Base-by-base conservation (phyloP, 1,284 basidiomycete species). In the Crucibulum cyathiforme region DNA sequence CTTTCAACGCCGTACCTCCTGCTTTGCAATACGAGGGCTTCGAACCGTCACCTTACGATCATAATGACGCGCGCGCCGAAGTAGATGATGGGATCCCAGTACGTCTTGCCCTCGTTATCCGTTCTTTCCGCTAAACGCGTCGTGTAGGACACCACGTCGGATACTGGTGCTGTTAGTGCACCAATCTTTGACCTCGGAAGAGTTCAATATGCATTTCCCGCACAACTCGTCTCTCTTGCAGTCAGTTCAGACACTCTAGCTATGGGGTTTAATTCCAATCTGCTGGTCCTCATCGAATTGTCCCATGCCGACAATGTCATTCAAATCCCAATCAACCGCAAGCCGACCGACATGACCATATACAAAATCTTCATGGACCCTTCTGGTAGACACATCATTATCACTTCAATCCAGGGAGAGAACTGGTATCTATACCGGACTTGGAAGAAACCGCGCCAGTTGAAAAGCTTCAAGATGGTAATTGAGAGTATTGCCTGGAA, bases 401-500 rank as follows among this genome's bases (percentile, higher is more conserved):
- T 98, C 56, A 93, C 94, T 0, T 96, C 95, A 35, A 81, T 82
- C 13, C 89, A 94, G 67, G 96, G 95, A 51, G 96, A 99, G 72
- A 96, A 95, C 63, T 98, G 94, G 88, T 98, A 99, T 74, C 82
- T 95, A 4, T 95, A 84, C 74, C 85, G 87, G 62, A 85, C 85
- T 19, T 90, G 90, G 87, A 91, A 91, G 77, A 93, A 94, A 69
- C 90, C 93, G 0, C 85, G 87, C 54, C 88, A 84, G 39, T 77
- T 98, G 50, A 90, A 94, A 69, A 85, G 87, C 17, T 90, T 96
- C 73, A 91, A 94, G 72, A 92, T 96, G 80, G 83, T 94, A 66
- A 90, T 98, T 63, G 94, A 96, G 69, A 91, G 94, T 62, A 83
- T 98, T n/a, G 94, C 94, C 0, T 98, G 97, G 97, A 95, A 96